A percentile compares a stretch with the other conserved stretches of the same genome.
Conservation (phyloP, 2,329 filamentous ascomycete species). For the Sporothrix brunneoviolacea region DNA sequence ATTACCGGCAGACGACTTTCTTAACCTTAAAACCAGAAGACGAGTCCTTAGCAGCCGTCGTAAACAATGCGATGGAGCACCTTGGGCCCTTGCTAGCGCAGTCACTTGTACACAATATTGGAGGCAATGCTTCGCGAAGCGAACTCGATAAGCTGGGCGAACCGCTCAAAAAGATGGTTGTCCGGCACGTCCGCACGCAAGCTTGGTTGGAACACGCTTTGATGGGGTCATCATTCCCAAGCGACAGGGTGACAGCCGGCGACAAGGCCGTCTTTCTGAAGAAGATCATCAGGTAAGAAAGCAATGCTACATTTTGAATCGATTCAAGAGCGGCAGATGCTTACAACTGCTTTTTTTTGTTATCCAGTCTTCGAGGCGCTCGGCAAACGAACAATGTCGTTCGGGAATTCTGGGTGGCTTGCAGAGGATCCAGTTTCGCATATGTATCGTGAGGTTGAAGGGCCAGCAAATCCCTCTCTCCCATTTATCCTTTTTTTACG, state of each 20-base stretch:
- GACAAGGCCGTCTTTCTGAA: conserved; percentile 61
- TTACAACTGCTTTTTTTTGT: background rate
- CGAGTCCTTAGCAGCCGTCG: conserved; percentile 34
- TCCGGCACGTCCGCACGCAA: conserved; percentile 47
- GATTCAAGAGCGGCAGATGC: too few relatives aligned
- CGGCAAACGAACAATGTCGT: conserved; percentile 60
- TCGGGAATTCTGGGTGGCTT: conserved; percentile 66
- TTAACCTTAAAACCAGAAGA: conserved; percentile 41
- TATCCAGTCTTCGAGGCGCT: conserved; percentile 52
- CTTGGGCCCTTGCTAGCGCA: conserved; percentile 56
- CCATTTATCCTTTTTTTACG: too few relatives aligned
- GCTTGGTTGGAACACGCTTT: conserved; percentile 59
- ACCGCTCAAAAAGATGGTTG: conserved; percentile 62
- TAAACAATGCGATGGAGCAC: conserved; percentile 46
- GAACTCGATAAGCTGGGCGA: conserved; percentile 66
- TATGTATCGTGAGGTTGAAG: conserved; percentile 40
- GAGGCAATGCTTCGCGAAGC: conserved; percentile 61
- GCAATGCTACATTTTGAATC: background rate
- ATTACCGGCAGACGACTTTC: conserved; percentile 48
- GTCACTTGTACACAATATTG: conserved; percentile 57
- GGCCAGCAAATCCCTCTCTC: too few relatives aligned
- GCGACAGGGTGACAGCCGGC: conserved; percentile 47
- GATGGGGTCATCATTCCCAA: conserved; percentile 48
- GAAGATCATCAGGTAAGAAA: conserved; percentile 52
- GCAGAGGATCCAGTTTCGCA: conserved; percentile 54